Evolutionary conservation across 192 early-diverging fungal genomes (phyloP).

Genomic region (Irineochytrium annulatum): DNA sequence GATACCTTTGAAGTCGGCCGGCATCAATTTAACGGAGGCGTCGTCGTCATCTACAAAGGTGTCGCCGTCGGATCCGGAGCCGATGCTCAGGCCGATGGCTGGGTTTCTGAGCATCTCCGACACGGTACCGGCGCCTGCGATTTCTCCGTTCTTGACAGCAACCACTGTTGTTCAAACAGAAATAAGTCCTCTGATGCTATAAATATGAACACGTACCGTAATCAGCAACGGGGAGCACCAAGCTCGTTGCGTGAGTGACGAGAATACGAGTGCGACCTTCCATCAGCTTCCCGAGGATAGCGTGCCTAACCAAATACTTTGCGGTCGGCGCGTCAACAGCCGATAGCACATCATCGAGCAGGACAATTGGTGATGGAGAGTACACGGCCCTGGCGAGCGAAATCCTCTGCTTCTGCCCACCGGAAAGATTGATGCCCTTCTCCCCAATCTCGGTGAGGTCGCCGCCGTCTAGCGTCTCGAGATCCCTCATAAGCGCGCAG

Average conservation of each 20-base stretch:
- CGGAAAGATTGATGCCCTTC: slow-evolving; percentile 57
- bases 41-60: slow-evolving; percentile 14
- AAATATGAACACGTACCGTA: slow-evolving; percentile 7
- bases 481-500: slow-evolving; percentile 76
- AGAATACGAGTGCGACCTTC: slow-evolving; percentile 5
- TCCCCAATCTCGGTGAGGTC: slow-evolving; percentile 80
- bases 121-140: slow-evolving; percentile 17
- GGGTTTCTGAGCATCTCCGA: neutral
- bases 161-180: slow-evolving; percentile 16
- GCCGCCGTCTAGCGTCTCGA: slow-evolving; percentile 73
- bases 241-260: slow-evolving; percentile 56
- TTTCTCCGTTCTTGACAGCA: slow-evolving; percentile 34
- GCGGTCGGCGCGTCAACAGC: slow-evolving; percentile 72
- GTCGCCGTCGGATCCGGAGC: neutral
- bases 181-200: neutral
- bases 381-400: slow-evolving; percentile 74
- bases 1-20: slow-evolving; percentile 11
- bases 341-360: slow-evolving; percentile 76
- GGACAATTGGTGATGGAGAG: slow-evolving; percentile 57
- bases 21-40: slow-evolving; percentile 1
- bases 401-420: slow-evolving; percentile 45
- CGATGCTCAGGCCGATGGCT: slow-evolving; percentile 2
- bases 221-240: slow-evolving; percentile 34
- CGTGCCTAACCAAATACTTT: slow-evolving; percentile 71
- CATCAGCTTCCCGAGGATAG: slow-evolving; percentile 43